Evolutionary conservation across 1,284 basidiomycete genomes (phyloP).

Genomic region (Malassezia japonica): DNA sequence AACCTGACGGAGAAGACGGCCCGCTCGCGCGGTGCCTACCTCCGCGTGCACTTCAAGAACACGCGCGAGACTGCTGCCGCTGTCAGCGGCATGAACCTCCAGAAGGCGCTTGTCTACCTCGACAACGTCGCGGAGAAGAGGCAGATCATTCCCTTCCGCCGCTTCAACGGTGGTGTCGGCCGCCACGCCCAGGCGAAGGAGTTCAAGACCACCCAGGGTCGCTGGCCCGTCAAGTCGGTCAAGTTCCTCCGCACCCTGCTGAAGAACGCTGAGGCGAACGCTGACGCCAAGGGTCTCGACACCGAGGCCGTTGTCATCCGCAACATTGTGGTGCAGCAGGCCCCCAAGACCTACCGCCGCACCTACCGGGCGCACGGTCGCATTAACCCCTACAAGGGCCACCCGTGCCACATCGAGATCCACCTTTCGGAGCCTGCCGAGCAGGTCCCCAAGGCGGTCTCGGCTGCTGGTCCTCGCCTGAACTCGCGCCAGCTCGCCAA

Average conservation of each 20-base stretch:
- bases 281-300: slow-evolving; percentile 91
- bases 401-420: slow-evolving; percentile 84
- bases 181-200: slow-evolving; percentile 94
- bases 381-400: slow-evolving; percentile 61
- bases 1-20: slow-evolving; percentile 47
- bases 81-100: slow-evolving; percentile 72
- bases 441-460: slow-evolving; percentile 43
- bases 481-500: slow-evolving; percentile 47
- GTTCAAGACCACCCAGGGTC: slow-evolving; percentile 92
- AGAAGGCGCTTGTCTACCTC: slow-evolving; percentile 92
- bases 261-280: slow-evolving; percentile 99
- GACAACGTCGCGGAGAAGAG: slow-evolving; percentile 92
- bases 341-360: slow-evolving; percentile 99
- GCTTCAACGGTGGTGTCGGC: slow-evolving; percentile 93
- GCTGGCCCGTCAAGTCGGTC: slow-evolving; percentile 99
- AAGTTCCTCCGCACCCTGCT: slow-evolving; percentile 86
- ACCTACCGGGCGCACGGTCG: slow-evolving; percentile 98
- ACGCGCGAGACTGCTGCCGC: slow-evolving; percentile 61
- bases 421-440: slow-evolving; percentile 39
- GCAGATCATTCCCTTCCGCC: slow-evolving; percentile 90
- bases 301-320: slow-evolving; percentile 86
- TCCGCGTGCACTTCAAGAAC: slow-evolving; percentile 99
- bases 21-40: slow-evolving; percentile 80
- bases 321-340: slow-evolving; percentile 97
- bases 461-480: slow-evolving; percentile 26